Percentiles rank a stretch among this genome's conserved stretches.
Conservation (phyloP, 139 green algal species). For the Yamagishiella unicocca region DNA sequence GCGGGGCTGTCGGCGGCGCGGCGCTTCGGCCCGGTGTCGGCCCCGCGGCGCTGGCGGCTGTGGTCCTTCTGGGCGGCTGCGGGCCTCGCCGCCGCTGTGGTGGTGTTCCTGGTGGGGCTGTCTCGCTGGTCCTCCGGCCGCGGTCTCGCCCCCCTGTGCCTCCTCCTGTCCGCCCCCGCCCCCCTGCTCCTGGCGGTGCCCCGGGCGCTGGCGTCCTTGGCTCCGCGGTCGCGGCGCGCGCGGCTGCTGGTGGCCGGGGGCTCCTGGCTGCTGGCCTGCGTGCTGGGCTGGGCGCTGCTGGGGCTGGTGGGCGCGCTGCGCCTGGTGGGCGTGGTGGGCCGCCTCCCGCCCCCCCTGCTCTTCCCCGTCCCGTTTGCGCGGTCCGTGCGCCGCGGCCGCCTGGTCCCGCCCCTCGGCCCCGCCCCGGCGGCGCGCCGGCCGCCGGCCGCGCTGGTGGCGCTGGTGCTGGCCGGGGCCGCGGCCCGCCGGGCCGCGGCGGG, state of each 20-base stretch:
- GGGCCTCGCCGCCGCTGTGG: background rate
- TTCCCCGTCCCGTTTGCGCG: slow-evolving; percentile 45
- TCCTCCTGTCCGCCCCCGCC: slow-evolving; percentile 56
- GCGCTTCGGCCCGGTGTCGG: background rate
- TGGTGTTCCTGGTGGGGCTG: slow-evolving; percentile 23
- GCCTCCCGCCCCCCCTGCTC: slow-evolving; percentile 41
- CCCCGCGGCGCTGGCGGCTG: slow-evolving; percentile 21
- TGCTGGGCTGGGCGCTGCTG: slow-evolving; percentile 30
- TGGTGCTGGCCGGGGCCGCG: too few species aligned
- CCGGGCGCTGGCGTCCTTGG: slow-evolving; percentile 3
- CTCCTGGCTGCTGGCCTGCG: background rate
- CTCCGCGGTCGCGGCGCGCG: background rate
- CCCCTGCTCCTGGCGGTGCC: slow-evolving; percentile 29
- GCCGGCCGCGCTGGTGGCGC: background rate
- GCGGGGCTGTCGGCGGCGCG: background rate
- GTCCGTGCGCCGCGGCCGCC: slow-evolving; percentile 5
- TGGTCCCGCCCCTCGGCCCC: slow-evolving; percentile 29
- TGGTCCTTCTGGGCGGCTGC: slow-evolving; percentile 40
- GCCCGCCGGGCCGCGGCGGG: too few species aligned
- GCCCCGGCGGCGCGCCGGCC: slow-evolving; percentile 1
- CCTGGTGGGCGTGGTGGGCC: slow-evolving; percentile 30
- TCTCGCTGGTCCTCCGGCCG: slow-evolving; percentile 17
- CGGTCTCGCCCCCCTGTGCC: slow-evolving; percentile 46
- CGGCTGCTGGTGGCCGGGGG: slow-evolving; percentile 43
- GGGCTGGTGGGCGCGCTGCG: slow-evolving; percentile 31